Conservation (phyloP, 768 basidiomycete species). For the Royoungia palumana region DNA sequence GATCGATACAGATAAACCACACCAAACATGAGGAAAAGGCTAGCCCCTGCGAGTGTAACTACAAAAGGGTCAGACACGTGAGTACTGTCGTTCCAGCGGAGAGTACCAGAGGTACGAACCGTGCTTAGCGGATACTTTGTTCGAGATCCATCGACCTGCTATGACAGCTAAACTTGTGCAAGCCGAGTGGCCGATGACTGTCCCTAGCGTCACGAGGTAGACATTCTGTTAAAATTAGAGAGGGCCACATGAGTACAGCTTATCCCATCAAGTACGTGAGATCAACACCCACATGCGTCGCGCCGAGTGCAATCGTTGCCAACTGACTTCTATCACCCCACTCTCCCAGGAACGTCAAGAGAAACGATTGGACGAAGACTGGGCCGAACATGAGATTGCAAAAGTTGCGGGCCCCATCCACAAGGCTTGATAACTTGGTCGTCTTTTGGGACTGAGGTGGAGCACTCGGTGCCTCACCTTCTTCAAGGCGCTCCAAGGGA, state of each 20-base stretch:
- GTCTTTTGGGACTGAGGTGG: slow-evolving; percentile 14
- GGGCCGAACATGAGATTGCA: slow-evolving; percentile 82
- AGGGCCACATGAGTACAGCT: slow-evolving; percentile 3
- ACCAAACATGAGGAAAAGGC: slow-evolving; percentile 81
- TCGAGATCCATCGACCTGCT: slow-evolving; percentile 90
- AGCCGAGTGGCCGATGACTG: slow-evolving; percentile 79
- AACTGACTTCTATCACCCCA: slow-evolving; percentile 99
- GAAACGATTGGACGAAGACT: slow-evolving; percentile 92
- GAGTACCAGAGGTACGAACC: slow-evolving; percentile 47
- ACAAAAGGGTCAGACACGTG: neutral
- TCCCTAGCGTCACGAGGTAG: slow-evolving; percentile 86
- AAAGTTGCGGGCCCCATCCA: slow-evolving; percentile 77
- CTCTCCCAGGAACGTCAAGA: slow-evolving; percentile 96
- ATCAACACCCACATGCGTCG: slow-evolving; percentile 73
- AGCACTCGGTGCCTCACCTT: slow-evolving; percentile 40
- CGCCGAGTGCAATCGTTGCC: slow-evolving; percentile 92
- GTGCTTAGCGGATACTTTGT: slow-evolving; percentile 90
- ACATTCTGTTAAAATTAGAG: slow-evolving; percentile 63
- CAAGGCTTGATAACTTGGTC: slow-evolving; percentile 23
- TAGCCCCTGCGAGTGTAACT: slow-evolving; percentile 84
- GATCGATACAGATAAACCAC: slow-evolving; percentile 74
- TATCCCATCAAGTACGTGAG: neutral
- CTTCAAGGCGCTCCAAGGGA: slow-evolving; percentile 75
- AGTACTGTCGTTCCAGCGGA: neutral
- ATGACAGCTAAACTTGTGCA: slow-evolving; percentile 90